Conservation (phyloP, 2,329 filamentous ascomycete species). For the Pseudogymnoascus verrucosus region DNA sequence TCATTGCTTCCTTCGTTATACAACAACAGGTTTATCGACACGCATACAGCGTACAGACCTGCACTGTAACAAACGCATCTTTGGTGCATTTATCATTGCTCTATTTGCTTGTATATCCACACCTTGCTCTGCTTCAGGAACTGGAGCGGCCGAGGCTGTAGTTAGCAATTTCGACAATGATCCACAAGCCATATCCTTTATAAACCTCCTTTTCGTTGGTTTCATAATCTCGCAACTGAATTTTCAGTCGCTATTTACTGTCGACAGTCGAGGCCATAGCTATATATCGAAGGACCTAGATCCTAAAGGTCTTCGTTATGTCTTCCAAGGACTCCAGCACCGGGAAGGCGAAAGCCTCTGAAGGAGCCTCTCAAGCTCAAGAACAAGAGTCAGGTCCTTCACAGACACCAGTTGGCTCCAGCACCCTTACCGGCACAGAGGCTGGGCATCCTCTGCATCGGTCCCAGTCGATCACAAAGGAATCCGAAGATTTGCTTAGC, state of each 20-base stretch:
- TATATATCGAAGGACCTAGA: not conserved
- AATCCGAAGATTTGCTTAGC: conserved; percentile 38
- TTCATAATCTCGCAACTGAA: not conserved
- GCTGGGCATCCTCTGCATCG: conserved; percentile 34
- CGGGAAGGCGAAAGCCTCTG: not conserved
- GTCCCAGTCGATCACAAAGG: conserved; percentile 21
- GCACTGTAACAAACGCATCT: not conserved
- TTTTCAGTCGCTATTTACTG: not conserved
- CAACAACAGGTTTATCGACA: not conserved
- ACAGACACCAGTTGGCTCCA: conserved; percentile 21
- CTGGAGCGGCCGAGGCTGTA: not conserved
- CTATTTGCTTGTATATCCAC: not conserved
- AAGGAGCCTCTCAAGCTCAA: conserved; percentile 7
- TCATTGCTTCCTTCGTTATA: conserved; percentile 1
- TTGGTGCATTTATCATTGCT: not conserved
- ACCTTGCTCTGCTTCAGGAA: not conserved
- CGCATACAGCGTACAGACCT: not conserved
- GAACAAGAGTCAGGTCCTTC: conserved; percentile 12
- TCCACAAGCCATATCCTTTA: not conserved
- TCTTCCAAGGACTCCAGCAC: not conserved
- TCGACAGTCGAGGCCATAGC: not conserved
- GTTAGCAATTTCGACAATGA: conserved; percentile 4
- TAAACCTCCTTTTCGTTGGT: conserved; percentile 1
- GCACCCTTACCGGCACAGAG: conserved; percentile 41
- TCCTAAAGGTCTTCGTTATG: not conserved